A percentile compares a stretch with the other conserved stretches of the same genome.
These are phyloP conservation scores for Pyrus communis DNA, from an alignment of 306 rosid genomes.

Conservation along the genomic window DNA sequence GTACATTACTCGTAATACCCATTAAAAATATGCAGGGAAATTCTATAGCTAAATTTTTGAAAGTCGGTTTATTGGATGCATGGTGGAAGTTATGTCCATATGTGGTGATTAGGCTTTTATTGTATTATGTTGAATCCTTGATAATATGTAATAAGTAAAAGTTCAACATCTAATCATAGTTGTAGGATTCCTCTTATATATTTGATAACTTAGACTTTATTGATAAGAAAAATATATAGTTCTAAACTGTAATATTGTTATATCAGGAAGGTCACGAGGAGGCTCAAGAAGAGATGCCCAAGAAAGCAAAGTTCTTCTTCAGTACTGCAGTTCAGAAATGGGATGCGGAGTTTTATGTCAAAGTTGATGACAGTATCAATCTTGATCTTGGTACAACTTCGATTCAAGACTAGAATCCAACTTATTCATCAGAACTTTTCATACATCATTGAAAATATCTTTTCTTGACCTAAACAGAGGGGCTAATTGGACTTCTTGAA, in stretches of 20 bases:
- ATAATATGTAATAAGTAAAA: neutral
- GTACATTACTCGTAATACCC: neutral
- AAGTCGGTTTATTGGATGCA: neutral
- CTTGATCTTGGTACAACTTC: constrained; percentile 73
- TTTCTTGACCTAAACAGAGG: constrained; percentile 59
- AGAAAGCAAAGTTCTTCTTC: constrained; percentile 82
- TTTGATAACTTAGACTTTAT: neutral
- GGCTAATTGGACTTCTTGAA: constrained; percentile 81
- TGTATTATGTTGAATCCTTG: neutral
- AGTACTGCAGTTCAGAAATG: constrained; percentile 90
- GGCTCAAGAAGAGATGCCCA: constrained; percentile 92
- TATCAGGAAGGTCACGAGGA: constrained; percentile 97
- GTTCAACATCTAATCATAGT: neutral
- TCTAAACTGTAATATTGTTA: constrained; percentile 20
- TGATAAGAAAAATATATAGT: constrained; percentile 8
- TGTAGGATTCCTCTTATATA: constrained; percentile 1
- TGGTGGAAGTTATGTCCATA: neutral
- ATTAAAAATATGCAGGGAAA: neutral
- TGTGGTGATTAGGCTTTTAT: neutral
- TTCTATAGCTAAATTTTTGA: neutral
- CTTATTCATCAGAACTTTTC: constrained; percentile 2
- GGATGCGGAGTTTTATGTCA: constrained; percentile 95
- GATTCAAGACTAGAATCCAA: neutral
- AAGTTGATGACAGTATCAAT: constrained; percentile 77
- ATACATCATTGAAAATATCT: constrained; percentile 14